Evolutionary conservation across 2,329 filamentous ascomycete genomes (phyloP).

Genomic region (Monosporascus cannonballus): DNA sequence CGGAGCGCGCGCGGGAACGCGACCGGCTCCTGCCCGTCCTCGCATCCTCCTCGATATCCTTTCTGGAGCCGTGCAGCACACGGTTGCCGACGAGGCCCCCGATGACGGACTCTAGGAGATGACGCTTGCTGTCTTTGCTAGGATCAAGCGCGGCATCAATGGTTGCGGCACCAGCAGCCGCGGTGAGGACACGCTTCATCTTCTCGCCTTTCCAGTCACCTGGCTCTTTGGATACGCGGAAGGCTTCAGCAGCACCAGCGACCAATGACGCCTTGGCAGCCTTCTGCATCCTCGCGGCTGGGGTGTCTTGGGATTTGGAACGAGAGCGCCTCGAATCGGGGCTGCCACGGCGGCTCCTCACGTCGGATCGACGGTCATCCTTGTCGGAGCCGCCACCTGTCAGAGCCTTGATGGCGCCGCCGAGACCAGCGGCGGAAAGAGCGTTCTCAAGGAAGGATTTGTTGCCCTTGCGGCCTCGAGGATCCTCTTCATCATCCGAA

Average conservation of each 20-base stretch:
- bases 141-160: slow-evolving; percentile 73
- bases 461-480: slow-evolving; percentile 52
- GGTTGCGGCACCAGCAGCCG: slow-evolving; percentile 77
- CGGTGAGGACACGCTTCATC: slow-evolving; percentile 84
- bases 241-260: slow-evolving; percentile 86
- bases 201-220: slow-evolving; percentile 89
- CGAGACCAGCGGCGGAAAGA: slow-evolving; percentile 55
- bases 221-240: slow-evolving; percentile 81
- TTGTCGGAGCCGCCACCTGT: slow-evolving; percentile 43
- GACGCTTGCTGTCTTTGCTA: slow-evolving; percentile 70
- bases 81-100: slow-evolving; percentile 84
- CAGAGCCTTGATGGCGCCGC: slow-evolving; percentile 54
- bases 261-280: slow-evolving; percentile 87
- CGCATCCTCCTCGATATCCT: slow-evolving; percentile 57
- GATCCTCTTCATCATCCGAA: slow-evolving; percentile 49
- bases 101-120: slow-evolving; percentile 79
- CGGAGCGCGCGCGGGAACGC: slow-evolving; percentile 58
- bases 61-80: slow-evolving; percentile 72
- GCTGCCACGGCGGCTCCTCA: slow-evolving; percentile 28
- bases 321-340: slow-evolving; percentile 29
- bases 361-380: slow-evolving; percentile 31
- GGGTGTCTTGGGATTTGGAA: slow-evolving; percentile 38
- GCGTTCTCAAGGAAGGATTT: slow-evolving; percentile 60
- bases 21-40: slow-evolving; percentile 61
- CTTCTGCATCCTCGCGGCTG: slow-evolving; percentile 64